A percentile compares a stretch with the other conserved stretches of the same genome.
phyloP scores from a whole-genome alignment of 768 basidiomycete genomes.

The Tephrocybe sp. region DNA sequence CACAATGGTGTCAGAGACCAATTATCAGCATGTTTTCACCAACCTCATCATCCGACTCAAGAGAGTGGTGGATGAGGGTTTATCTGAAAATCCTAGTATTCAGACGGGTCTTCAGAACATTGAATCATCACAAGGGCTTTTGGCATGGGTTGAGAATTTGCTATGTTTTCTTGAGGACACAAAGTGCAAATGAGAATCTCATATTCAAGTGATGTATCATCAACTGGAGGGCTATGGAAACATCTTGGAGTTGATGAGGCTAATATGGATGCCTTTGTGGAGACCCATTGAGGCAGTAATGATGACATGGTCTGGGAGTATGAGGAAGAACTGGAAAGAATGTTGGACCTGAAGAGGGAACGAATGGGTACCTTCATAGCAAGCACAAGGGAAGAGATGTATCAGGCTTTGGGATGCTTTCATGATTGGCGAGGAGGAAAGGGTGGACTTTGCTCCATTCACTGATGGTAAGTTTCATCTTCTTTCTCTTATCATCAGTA shows the following conservation, averaged over 20 bases:
- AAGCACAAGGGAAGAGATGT: slow-evolving; percentile 82
- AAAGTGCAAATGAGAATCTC: slow-evolving; percentile 72
- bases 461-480: slow-evolving; percentile 63
- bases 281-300: slow-evolving; percentile 80
- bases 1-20: slow-evolving; percentile 33
- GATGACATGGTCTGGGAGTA: slow-evolving; percentile 79
- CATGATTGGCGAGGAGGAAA: slow-evolving; percentile 82
- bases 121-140: slow-evolving; percentile 74
- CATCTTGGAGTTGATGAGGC: slow-evolving; percentile 77
- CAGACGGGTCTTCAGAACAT: slow-evolving; percentile 69
- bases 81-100: slow-evolving; percentile 34
- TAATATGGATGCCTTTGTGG: slow-evolving; percentile 92
- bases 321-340: slow-evolving; percentile 85
- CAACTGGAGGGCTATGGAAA: slow-evolving; percentile 91
- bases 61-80: slow-evolving; percentile 51
- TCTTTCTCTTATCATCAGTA: background rate
- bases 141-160: slow-evolving; percentile 67
- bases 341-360: slow-evolving; percentile 86
- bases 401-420: slow-evolving; percentile 81
- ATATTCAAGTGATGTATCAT: slow-evolving; percentile 94
- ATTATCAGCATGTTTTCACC: slow-evolving; percentile 60
- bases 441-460: slow-evolving; percentile 78
- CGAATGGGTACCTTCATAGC: slow-evolving; percentile 84
- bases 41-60: slow-evolving; percentile 65
- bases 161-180: slow-evolving; percentile 64